Conservation (phyloP, 2,329 filamentous ascomycete species). For the Phaeosphaeria sp. region DNA sequence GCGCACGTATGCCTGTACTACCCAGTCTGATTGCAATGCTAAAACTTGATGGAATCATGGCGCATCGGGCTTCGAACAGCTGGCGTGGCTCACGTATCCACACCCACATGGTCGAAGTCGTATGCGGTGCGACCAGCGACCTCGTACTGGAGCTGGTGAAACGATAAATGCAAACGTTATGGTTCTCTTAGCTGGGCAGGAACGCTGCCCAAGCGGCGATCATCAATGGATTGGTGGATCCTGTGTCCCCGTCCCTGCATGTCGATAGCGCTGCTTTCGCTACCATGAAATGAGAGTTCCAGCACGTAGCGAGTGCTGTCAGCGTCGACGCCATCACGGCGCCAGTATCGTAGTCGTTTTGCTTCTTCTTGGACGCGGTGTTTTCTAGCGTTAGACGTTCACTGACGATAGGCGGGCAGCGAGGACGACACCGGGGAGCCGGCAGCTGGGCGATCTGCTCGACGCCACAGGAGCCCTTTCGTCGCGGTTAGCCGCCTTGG, state of each 20-base stretch:
- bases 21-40: too few relatives aligned
- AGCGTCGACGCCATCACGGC: neutral
- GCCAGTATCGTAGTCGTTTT: neutral
- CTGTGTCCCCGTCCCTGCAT: slow-evolving; percentile 8
- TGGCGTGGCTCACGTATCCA: neutral
- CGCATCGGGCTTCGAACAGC: neutral
- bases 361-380: neutral
- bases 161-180: neutral
- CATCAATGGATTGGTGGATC: neutral
- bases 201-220: neutral
- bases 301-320: neutral
- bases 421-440: neutral
- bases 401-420: neutral
- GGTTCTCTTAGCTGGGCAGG: neutral
- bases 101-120: neutral
- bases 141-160: neutral
- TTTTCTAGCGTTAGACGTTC: neutral
- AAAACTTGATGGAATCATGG: neutral
- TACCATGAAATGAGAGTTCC: neutral
- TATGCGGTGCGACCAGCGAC: neutral
- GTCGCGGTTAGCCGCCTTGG: neutral
- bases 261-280: slow-evolving; percentile 1
- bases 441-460: neutral
- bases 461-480: neutral
- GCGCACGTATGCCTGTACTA: too few relatives aligned